A percentile compares a stretch with the other conserved stretches of the same genome.
Evolutionary conservation across 345 rosid species (phyloP).

Genomic region (Cardiospermum halicacabum): DNA sequence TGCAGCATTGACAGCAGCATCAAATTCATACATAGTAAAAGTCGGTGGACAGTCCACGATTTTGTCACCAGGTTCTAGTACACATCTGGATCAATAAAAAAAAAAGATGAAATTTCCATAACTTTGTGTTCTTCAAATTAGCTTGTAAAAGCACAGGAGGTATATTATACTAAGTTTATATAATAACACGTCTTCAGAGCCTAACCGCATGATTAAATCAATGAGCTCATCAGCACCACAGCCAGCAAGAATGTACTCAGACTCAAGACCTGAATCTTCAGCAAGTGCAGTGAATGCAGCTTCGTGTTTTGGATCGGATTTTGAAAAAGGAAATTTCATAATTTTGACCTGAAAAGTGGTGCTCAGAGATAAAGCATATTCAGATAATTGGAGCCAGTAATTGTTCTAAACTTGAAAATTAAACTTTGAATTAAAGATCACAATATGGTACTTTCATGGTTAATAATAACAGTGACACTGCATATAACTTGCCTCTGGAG

Average conservation of each 20-base stretch:
- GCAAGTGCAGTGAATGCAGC: slow-evolving; percentile 84
- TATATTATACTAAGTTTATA: not conserved
- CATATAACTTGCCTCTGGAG: slow-evolving; percentile 78
- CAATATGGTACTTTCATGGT: not conserved
- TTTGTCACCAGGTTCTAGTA: slow-evolving; percentile 95
- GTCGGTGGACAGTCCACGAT: slow-evolving; percentile 97
- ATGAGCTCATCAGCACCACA: slow-evolving; percentile 97
- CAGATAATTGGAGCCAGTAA: not conserved
- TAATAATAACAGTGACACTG: not conserved
- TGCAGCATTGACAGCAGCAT: slow-evolving; percentile 91
- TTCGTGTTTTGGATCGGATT: slow-evolving; percentile 93
- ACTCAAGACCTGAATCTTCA: slow-evolving; percentile 78
- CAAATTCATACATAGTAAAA: slow-evolving; percentile 96
- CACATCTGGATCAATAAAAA: slow-evolving; percentile 47
- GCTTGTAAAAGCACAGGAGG: not conserved
- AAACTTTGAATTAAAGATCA: not conserved
- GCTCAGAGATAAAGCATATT: slow-evolving; percentile 19
- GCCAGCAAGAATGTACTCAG: slow-evolving; percentile 82
- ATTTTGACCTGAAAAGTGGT: slow-evolving; percentile 61
- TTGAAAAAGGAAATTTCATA: slow-evolving; percentile 79
- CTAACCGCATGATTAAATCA: slow-evolving; percentile 95
- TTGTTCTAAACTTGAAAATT: not conserved
- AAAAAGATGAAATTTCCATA: not conserved
- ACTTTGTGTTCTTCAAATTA: not conserved
- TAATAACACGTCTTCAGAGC: slow-evolving; percentile 1